A percentile compares a stretch with the other conserved stretches of the same genome.
Evolutionary conservation across 352 stramenopile species (phyloP).

Genomic region (Pilasporangium apinafurcum): DNA sequence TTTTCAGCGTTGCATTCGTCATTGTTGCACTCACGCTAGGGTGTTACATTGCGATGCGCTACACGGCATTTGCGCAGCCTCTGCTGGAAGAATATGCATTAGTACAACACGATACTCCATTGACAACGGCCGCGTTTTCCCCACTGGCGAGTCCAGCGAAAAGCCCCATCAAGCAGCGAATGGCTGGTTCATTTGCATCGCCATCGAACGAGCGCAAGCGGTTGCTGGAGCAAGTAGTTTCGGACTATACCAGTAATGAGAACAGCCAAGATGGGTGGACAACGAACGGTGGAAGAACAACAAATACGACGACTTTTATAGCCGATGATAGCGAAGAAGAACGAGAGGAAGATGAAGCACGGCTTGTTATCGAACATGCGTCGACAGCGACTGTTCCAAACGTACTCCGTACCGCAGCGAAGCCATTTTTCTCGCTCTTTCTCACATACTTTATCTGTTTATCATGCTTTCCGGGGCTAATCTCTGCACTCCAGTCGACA

Average conservation of each 20-base stretch:
- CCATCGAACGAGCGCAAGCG: conserved; percentile 36
- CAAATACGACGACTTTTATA: conserved; percentile 29
- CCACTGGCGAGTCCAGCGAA: conserved; percentile 34
- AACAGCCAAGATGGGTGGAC: conserved; percentile 10
- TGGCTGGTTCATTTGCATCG: conserved; percentile 7
- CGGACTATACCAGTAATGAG: conserved; percentile 9
- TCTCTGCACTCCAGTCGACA: conserved; percentile 58
- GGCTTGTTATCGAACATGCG: conserved; percentile 29
- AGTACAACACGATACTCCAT: conserved; percentile 57
- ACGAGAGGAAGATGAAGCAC: conserved; percentile 25
- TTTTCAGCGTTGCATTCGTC: conserved; percentile 56
- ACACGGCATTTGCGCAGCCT: conserved; percentile 53
- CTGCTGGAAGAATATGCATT: conserved; percentile 62
- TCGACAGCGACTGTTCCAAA: conserved; percentile 39
- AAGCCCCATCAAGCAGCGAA: conserved; percentile 11
- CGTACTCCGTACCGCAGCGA: conserved; percentile 54
- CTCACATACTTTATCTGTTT: conserved; percentile 73
- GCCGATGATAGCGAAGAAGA: no score
- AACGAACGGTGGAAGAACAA: conserved; percentile 10
- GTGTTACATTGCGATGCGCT: conserved; percentile 39
- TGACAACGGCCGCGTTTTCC: conserved; percentile 38
- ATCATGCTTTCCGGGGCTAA: conserved; percentile 76
- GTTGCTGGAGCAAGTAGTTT: conserved; percentile 13
- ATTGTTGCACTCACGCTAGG: conserved; percentile 49
- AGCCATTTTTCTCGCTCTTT: conserved; percentile 76